A percentile compares a stretch with the other conserved stretches of the same genome.
phyloP scores from a whole-genome alignment of 208 protist species.

The Lotmaria passim region DNA sequence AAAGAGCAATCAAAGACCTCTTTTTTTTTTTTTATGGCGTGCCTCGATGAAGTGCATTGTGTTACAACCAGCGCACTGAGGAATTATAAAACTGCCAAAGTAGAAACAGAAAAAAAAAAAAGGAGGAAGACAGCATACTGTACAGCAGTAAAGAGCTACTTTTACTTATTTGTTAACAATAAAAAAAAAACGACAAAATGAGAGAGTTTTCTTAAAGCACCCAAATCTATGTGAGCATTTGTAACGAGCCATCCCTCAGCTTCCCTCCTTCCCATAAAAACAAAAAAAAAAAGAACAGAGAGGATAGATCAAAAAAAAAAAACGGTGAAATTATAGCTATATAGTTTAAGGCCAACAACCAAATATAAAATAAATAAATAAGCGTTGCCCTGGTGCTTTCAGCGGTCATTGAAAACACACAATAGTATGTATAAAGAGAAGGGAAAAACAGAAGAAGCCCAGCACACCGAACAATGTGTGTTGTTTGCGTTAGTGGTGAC shows the following conservation, averaged over 20 bases:
- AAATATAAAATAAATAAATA: neutral
- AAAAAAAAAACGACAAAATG: constrained; percentile 1
- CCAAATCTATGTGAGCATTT: too few species aligned
- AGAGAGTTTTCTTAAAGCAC: neutral
- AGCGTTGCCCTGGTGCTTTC: neutral
- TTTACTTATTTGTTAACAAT: too few species aligned
- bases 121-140: too few species aligned
- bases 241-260: too few species aligned
- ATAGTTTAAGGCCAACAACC: neutral
- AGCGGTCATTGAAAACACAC: neutral
- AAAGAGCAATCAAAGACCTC: neutral
- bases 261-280: neutral
- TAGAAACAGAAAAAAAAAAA: too few species aligned
- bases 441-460: constrained; percentile 8
- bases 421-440: neutral
- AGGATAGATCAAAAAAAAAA: constrained; percentile 6
- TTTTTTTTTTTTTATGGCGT: too few species aligned
- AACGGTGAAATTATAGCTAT: neutral
- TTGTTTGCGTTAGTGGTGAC: neutral
- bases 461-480: neutral
- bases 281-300: constrained; percentile 11
- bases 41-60: too few species aligned
- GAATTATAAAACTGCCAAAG: too few species aligned
- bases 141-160: too few species aligned
- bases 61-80: too few species aligned